Conservation (phyloP, 2,329 filamentous ascomycete genomes). For the Zalaria obscura region DNA sequence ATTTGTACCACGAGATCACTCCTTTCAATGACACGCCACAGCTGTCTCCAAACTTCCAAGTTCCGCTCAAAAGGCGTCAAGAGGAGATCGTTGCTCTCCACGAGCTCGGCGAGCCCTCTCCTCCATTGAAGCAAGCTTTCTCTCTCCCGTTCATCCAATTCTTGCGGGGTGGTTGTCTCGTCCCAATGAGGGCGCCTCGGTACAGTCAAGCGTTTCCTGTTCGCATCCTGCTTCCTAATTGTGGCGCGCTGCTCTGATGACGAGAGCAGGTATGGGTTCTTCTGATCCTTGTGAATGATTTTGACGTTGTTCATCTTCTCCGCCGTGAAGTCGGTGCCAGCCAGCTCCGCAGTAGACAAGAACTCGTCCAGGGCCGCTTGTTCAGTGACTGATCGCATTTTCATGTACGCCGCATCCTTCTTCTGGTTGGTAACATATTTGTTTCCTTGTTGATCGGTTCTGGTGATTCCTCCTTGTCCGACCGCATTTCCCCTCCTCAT, state of each 20-base stretch:
- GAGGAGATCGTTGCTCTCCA: conserved; percentile 84
- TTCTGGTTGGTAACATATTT: conserved; percentile 82
- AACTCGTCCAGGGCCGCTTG: conserved; percentile 96
- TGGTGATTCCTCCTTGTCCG: conserved; percentile 41
- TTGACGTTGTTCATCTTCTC: conserved; percentile 99
- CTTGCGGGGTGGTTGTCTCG: conserved; percentile 62
- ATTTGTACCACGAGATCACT: conserved; percentile 96
- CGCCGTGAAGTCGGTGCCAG: conserved; percentile 96
- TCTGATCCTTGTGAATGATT: conserved; percentile 93
- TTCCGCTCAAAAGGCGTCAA: conserved; percentile 98
- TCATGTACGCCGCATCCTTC: conserved; percentile 91
- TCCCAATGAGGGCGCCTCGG: conserved; percentile 86
- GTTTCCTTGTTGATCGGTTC: conserved; percentile 16
- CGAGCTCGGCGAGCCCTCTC: conserved; percentile 76
- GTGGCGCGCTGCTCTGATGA: conserved; percentile 68
- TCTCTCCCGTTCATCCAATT: conserved; percentile 67
- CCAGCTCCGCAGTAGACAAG: conserved; percentile 83
- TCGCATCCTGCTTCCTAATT: conserved; percentile 68
- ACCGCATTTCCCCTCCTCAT: conserved; percentile 60
- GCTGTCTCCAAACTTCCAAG: conserved; percentile 89
- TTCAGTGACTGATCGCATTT: conserved; percentile 98
- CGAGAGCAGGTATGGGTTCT: conserved; percentile 85
- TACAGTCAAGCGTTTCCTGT: conserved; percentile 68
- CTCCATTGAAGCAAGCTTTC: conserved; percentile 79
- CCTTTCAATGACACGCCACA: conserved; percentile 96